These are phyloP conservation scores for Escovopsis sp. DNA, from an alignment of 2,329 filamentous ascomycete genomes.

Conservation along the genomic window DNA sequence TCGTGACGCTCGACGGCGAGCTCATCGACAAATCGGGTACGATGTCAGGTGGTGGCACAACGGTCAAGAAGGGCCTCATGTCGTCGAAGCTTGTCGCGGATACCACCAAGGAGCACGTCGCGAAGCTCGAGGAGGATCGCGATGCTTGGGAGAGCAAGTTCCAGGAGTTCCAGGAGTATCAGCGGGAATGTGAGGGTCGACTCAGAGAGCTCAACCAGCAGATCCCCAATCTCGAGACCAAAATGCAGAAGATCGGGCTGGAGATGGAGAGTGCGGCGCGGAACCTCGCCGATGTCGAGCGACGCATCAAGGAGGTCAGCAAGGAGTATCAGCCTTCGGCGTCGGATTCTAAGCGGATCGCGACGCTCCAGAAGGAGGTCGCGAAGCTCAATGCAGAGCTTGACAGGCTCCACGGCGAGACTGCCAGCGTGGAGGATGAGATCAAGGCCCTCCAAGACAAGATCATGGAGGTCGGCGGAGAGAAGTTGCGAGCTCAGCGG, in stretches of 20 bases:
- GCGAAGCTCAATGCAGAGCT: constrained; percentile 62
- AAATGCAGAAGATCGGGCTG: constrained; percentile 77
- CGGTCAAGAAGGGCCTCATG: constrained; percentile 86
- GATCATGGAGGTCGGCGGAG: constrained; percentile 96
- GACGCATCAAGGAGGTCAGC: constrained; percentile 71
- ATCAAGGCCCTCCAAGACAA: constrained; percentile 88
- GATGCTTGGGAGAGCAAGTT: constrained; percentile 75
- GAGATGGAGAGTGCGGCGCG: constrained; percentile 78
- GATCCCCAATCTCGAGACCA: constrained; percentile 74
- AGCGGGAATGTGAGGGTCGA: constrained; percentile 61
- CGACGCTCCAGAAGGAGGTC: constrained; percentile 64
- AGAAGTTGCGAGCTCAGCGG: constrained; percentile 79
- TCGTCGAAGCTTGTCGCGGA: constrained; percentile 88
- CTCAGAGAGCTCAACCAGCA: constrained; percentile 60
- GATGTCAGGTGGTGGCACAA: constrained; percentile 92
- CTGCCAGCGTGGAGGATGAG: constrained; percentile 78
- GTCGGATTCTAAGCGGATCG: constrained; percentile 61
- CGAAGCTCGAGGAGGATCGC: constrained; percentile 73
- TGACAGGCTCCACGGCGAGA: constrained; percentile 66
- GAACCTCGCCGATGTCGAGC: constrained; percentile 71
- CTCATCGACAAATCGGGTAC: constrained; percentile 97
- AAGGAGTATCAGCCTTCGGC: constrained; percentile 71
- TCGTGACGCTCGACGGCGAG: constrained; percentile 89
- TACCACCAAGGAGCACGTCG: constrained; percentile 74
- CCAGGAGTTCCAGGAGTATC: constrained; percentile 70